A percentile compares a stretch with the other conserved stretches of the same genome.
Evolutionary conservation across 768 basidiomycete genomes (phyloP).

Genomic region (Tulasnella sp.): DNA sequence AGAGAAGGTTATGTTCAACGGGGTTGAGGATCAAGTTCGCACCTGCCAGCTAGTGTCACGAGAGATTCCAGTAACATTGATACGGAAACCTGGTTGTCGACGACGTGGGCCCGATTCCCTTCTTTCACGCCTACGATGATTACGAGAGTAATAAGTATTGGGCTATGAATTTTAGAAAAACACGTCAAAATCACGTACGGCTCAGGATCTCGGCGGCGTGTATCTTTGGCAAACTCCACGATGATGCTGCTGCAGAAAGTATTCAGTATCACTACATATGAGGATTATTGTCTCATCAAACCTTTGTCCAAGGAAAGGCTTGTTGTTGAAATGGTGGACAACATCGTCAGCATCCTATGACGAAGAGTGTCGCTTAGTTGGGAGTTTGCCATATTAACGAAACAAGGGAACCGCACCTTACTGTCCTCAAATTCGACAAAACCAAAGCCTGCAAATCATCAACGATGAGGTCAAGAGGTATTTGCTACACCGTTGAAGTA

Average conservation of each 20-base stretch:
- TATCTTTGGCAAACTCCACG: conserved; percentile 92
- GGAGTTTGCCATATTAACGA: not conserved
- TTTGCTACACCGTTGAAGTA: no score
- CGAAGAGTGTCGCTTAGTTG: conserved; percentile 1
- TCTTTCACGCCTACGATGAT: conserved; percentile 20
- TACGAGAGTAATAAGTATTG: conserved; percentile 17
- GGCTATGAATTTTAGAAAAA: conserved; percentile 12
- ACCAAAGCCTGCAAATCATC: conserved; percentile 55
- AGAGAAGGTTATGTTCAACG: no score
- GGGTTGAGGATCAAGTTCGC: no score
- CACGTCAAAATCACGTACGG: not conserved
- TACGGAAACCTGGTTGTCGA: conserved; percentile 59
- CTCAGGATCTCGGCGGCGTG: conserved; percentile 53
- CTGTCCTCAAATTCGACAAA: conserved; percentile 92
- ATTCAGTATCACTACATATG: no score
- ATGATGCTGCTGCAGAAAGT: conserved; percentile 50
- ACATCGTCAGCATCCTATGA: conserved; percentile 88
- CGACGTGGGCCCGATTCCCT: conserved; percentile 8
- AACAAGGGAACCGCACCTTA: conserved; percentile 43
- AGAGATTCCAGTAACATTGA: conserved; percentile 79
- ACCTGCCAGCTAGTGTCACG: conserved; percentile 99
- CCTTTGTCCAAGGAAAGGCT: conserved; percentile 80
- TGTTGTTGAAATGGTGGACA: conserved; percentile 72
- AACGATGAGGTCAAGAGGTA: no score
- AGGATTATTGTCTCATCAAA: conserved; percentile 24